These are phyloP conservation scores for Ceraceosorus bombacis DNA, from an alignment of 1,284 basidiomycete genomes.

Conservation along the genomic window DNA sequence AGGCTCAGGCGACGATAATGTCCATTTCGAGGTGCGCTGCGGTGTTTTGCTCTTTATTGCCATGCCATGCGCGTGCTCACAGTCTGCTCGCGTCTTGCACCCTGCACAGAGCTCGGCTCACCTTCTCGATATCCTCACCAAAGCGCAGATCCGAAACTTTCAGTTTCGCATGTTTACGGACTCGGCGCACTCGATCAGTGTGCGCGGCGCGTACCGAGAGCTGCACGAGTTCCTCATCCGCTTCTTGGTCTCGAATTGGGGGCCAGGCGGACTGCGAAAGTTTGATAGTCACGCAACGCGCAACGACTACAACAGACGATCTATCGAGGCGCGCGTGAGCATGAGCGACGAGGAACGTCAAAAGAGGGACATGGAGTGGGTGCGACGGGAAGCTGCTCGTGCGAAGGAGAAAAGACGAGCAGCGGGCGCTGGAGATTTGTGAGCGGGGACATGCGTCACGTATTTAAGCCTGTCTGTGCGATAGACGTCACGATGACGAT, in stretches of 20 bases:
- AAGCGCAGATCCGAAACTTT: constrained; percentile 66
- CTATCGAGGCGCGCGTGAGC: constrained; percentile 9
- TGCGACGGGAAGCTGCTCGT: background rate
- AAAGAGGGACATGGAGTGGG: background rate
- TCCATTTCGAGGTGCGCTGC: constrained; percentile 57
- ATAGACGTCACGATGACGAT: no score
- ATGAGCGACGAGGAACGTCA: background rate
- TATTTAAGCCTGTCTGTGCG: no score
- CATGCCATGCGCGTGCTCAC: background rate
- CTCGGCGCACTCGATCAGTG: constrained; percentile 66
- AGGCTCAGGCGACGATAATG: constrained; percentile 53
- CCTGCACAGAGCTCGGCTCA: constrained; percentile 68
- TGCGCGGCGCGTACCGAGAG: constrained; percentile 70
- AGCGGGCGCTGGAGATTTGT: no score
- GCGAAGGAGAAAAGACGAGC: no score
- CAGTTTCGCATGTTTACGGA: constrained; percentile 94
- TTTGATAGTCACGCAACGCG: background rate
- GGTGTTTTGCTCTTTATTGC: background rate
- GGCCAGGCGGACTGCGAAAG: constrained; percentile 57
- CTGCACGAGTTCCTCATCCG: constrained; percentile 75
- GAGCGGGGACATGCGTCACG: no score
- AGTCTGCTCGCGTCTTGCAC: no score
- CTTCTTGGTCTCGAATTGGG: constrained; percentile 85
- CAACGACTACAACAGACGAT: constrained; percentile 9
- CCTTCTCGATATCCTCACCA: constrained; percentile 82